Evolutionary conservation across 306 rosid genomes (phyloP).

Genomic region (Dryas octopetala): DNA sequence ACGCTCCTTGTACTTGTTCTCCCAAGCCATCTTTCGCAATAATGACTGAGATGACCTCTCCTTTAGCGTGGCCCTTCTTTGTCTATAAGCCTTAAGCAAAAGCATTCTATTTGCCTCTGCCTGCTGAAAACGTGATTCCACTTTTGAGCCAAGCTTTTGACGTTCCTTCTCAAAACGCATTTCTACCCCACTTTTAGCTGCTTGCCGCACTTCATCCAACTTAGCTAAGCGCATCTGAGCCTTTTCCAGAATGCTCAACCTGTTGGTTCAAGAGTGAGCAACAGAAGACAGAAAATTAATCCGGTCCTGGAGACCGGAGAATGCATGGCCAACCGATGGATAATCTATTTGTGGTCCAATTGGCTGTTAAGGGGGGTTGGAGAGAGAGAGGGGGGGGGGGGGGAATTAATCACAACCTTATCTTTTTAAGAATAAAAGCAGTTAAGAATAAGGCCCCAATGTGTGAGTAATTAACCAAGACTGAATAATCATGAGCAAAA

Average conservation of each 20-base stretch:
- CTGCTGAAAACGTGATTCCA: slow-evolving; percentile 81
- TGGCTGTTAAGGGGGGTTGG: no score
- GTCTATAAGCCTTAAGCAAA: slow-evolving; percentile 73
- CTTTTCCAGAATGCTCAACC: slow-evolving; percentile 72
- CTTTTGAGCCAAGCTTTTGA: slow-evolving; percentile 66
- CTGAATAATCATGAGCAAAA: no score
- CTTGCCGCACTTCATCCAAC: slow-evolving; percentile 85
- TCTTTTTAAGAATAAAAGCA: not conserved
- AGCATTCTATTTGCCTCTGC: slow-evolving; percentile 88
- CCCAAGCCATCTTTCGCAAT: slow-evolving; percentile 75
- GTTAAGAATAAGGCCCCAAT: not conserved
- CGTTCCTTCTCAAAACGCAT: slow-evolving; percentile 71
- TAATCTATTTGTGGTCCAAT: not conserved
- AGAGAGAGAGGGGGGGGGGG: no score
- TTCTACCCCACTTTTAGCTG: slow-evolving; percentile 75
- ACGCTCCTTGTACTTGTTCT: slow-evolving; percentile 82
- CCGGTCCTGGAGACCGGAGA: not conserved
- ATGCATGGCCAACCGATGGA: not conserved
- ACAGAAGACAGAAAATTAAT: not conserved
- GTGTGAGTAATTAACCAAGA: no score
- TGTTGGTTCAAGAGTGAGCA: slow-evolving; percentile 40
- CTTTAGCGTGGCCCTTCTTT: slow-evolving; percentile 77
- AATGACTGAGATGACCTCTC: slow-evolving; percentile 86
- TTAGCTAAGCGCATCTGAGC: slow-evolving; percentile 86
- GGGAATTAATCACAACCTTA: no score